Evolutionary conservation across 2,329 filamentous ascomycete species (phyloP).

Genomic region (Fusarium sp.): DNA sequence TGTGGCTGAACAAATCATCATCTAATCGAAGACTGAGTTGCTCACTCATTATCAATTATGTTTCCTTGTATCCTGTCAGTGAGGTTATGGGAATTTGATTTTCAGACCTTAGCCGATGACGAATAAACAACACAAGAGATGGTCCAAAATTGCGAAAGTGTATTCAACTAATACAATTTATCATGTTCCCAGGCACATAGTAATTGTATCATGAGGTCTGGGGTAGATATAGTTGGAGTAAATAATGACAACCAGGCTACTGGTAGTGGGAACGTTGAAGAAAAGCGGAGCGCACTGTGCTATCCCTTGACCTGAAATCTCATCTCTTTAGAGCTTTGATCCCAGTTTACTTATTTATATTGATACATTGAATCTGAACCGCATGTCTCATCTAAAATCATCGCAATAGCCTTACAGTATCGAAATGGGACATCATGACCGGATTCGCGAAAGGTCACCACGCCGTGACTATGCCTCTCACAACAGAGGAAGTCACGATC

Average conservation of each 20-base stretch:
- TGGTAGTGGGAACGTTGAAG: not conserved
- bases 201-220: not conserved
- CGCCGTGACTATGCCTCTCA: slow-evolving; percentile 36
- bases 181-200: not conserved
- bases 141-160: not conserved
- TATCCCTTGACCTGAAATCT: slow-evolving; percentile 37
- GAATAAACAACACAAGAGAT: not conserved
- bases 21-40: not conserved
- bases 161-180: not conserved
- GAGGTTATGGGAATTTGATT: too few species aligned
- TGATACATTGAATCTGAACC: not conserved
- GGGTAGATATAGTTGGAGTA: not conserved
- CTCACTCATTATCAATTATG: not conserved
- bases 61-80: not conserved
- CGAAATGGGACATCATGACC: slow-evolving; percentile 32
- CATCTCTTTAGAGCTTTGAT: slow-evolving; percentile 18
- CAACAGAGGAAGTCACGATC: slow-evolving; percentile 34
- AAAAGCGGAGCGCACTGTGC: slow-evolving; percentile 45
- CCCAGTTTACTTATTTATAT: slow-evolving; percentile 12
- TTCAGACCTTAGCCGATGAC: not conserved
- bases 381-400: not conserved
- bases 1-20: not conserved
- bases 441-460: slow-evolving; percentile 37
- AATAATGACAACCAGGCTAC: not conserved
- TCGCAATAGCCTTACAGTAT: not conserved